Percentiles rank a stretch among this genome's conserved stretches.
phyloP scores from a whole-genome alignment of 2,329 filamentous ascomycete species.

The Dryadomyces sulphureus region DNA sequence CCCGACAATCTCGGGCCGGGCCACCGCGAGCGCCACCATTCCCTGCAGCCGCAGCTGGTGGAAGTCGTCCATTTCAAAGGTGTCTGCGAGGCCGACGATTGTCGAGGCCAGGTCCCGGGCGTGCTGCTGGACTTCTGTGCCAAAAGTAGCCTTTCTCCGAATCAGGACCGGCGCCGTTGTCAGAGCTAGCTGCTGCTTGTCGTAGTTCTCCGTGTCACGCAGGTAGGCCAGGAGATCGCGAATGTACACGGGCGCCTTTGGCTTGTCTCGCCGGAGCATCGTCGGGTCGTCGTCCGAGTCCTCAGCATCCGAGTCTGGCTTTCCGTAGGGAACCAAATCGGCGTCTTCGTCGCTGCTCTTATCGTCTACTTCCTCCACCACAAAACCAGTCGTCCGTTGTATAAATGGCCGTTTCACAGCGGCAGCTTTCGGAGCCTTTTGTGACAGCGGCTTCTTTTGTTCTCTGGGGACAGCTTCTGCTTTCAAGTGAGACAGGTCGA shows the following conservation, averaged over 20 bases:
- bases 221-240: slow-evolving; percentile 69
- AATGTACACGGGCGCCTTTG: slow-evolving; percentile 77
- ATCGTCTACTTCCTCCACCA: slow-evolving; percentile 54
- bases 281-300: slow-evolving; percentile 92
- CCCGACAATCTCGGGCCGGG: slow-evolving; percentile 62
- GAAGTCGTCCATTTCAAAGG: slow-evolving; percentile 69
- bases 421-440: slow-evolving; percentile 12
- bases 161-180: slow-evolving; percentile 66
- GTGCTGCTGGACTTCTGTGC: slow-evolving; percentile 75
- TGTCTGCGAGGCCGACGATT: slow-evolving; percentile 70
- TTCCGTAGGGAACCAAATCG: slow-evolving; percentile 63
- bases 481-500: slow-evolving; percentile 28
- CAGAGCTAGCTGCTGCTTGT: slow-evolving; percentile 69
- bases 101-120: slow-evolving; percentile 64
- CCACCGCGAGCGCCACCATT: slow-evolving; percentile 67
- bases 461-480: background rate
- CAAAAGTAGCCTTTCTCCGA: slow-evolving; percentile 75
- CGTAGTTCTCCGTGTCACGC: slow-evolving; percentile 68
- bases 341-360: slow-evolving; percentile 42
- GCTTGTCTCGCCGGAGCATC: slow-evolving; percentile 68
- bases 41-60: slow-evolving; percentile 60
- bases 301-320: slow-evolving; percentile 75
- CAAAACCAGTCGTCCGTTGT: slow-evolving; percentile 23
- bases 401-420: background rate
- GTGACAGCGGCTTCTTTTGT: slow-evolving; percentile 13